Evolutionary conservation across 176 grass and related monocot species (phyloP), one percentile per base, ranked within the genome.

Genomic region (Oryza longistaminata): DNA sequence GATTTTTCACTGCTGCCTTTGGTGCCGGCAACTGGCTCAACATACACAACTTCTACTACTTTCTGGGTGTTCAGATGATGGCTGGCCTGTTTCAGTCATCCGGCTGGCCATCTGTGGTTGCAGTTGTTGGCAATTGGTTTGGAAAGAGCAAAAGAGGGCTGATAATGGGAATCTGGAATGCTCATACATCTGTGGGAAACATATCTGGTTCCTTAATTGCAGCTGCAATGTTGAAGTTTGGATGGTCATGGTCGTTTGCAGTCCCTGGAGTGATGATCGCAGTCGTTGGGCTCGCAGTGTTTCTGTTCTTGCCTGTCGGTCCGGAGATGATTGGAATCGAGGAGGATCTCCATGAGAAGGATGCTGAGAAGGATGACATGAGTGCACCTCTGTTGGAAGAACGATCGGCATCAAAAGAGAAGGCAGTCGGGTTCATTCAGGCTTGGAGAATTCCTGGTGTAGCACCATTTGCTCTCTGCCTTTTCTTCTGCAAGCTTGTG

Each of bases 401-500:
- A 66, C 77, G 64, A 45, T 71, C 81, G 4, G 72, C 39, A 78
- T 26, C 22, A 5, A 66, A 79, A 71, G 88, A 80, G 13, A 82
- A 87, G 40, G 88, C 93, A 4, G 86, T 96, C 12, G 91, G 94
- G 49, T 96, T 96, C 86, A 78, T 93, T 11, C 83, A 96, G 86
- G 94, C 94, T 2, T 96, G 94, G 89, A 81, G 73, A 27, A 96
- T 96, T 70, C 94, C 94, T 31, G 94, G 94, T 22, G 94, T 96
- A 37, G 94, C 88, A 31, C 89, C 94, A 0, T 96, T 93, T 39
- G 94, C 94, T 33, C 89, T 96, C 15, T 93, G 94, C 17, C 91
- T 96, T 7, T 93, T 96, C 78, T 96, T 96, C 89, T 96, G 86
- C 76, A 96, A 96, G 83, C 88, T 96, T 74, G 89, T 96, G 25